Conservation (phyloP, 1,139 yeast species). For the Candida mesenterica region DNA sequence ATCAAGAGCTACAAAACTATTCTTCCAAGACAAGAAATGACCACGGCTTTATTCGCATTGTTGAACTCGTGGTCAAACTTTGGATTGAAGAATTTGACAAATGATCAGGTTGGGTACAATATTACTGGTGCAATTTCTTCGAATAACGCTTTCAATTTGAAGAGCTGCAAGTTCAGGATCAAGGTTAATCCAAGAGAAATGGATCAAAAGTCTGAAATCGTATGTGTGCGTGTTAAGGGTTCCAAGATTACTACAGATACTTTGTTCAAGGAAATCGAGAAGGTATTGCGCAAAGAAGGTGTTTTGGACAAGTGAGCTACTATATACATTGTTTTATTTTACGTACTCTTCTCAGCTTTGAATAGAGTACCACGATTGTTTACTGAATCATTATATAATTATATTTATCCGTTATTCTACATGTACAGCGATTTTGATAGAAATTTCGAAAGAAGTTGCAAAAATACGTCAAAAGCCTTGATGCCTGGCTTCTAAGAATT, state of each 20-base stretch:
- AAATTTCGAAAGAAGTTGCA: not conserved
- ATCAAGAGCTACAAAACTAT: constrained; percentile 43
- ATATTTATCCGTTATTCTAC: not conserved
- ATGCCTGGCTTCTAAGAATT: too few species aligned
- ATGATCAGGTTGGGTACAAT: constrained; percentile 42
- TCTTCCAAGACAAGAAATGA: constrained; percentile 55
- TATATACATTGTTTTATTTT: constrained; percentile 3
- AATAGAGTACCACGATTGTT: constrained; percentile 1
- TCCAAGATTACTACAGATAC: constrained; percentile 43
- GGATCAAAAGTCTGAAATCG: constrained; percentile 45
- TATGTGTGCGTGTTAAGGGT: constrained; percentile 47
- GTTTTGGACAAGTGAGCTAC: constrained; percentile 40
- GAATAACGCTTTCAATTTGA: constrained; percentile 59
- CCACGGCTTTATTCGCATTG: constrained; percentile 61
- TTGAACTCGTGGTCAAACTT: constrained; percentile 68
- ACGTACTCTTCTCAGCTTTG: too few species aligned
- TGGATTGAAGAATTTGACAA: constrained; percentile 58
- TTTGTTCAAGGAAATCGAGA: constrained; percentile 46
- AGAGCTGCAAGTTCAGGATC: constrained; percentile 64
- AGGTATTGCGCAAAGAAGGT: constrained; percentile 46
- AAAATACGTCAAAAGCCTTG: not conserved
- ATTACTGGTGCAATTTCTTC: constrained; percentile 63
- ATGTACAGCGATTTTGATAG: not conserved
- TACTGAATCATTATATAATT: constrained; percentile 2
- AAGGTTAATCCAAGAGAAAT: constrained; percentile 40